Evolutionary conservation across 2,329 filamentous ascomycete species (phyloP), one percentile per base, ranked within the genome.

Genomic region (Aureobasidium sp.): DNA sequence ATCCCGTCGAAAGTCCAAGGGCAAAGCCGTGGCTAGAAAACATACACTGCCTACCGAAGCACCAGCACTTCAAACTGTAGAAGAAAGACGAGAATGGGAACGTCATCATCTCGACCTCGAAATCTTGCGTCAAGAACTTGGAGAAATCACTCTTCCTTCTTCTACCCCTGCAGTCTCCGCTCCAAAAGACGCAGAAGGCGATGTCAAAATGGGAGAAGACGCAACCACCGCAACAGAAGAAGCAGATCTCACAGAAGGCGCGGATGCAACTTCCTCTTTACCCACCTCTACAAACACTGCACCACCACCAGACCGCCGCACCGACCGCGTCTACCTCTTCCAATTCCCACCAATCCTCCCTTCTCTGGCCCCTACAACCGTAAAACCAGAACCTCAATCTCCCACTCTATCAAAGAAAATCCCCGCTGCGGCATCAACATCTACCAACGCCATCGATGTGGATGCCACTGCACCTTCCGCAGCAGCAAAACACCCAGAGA

Each of bases 311-410:
- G 82, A 79, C 60, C 79, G 80, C 48, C 80, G 83, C 23, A 78
- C 85, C 42, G 85, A 88, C 63, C 84, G 85, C 66, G 81, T 89
- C 62, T 90, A 90, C 73, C 80, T 90, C 60, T 87, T 91, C 74
- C 89, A 91, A 74, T 85, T 91, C 71, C 89, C 89, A 16, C 88
- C 89, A 0, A 81, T 89, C 66, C 85, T 90, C 5, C 89, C 89
- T 7, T 85, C 86, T 66, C 82, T 91, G 29, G 70, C 71, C 31
- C 75, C 78, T 48, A 64, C 70, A 2, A 69, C 72, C 31, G 65
- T 74, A 7, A 71, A 71, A 62, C 55, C 56, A 3, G 70, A 72
- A 61, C 67, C 69, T 42, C 8, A 25, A 25, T 68, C 67, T 1
- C 65, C 62, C 20, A 67, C 56, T 2, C 58, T 66, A 3, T 64